Base-by-base conservation (phyloP, 371 early-diverging fungal species). In the Mucor velutinosus region DNA sequence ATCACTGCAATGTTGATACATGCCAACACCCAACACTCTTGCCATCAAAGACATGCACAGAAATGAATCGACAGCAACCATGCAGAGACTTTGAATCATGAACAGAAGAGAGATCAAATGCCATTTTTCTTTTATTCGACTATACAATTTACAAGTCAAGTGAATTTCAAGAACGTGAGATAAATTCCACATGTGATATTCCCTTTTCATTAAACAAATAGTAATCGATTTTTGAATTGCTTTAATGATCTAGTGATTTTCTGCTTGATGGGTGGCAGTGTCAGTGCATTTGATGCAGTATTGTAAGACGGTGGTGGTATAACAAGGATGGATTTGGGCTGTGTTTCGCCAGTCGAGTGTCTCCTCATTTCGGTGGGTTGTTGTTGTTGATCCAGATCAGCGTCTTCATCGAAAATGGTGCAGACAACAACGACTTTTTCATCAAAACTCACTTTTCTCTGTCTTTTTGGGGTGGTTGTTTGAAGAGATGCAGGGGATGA, bases 271-370 rank as follows among this genome's bases (percentile, higher is more conserved):
- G 86, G 86, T 25, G 59, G 39, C 25, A 32, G 30, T 4, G 30
- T n/a, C 25, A 35, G 19, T 27, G 49, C 25, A 21, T 15, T 19
- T 6, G 58, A 5, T 85, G 86, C 10, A 86, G 86, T 67, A 79
- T 79, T 65, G 66, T 72, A 59, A 57, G 72, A 72, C 86, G 92
- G 25, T 4, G 53, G 53, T 3, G 53, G 53, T 27, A 53, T 53
- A 49, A 62, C 62, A 32, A 58, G 27, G n/a, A 61, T 57, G 17
- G 51, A 58, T 33, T 63, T 58, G 15, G 29, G 32, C 17, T 68
- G 37, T 35, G 58, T 62, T 39, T 68, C 69, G 4, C 73, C 73
- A 27, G 73, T 73, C 12, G 73, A 73, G 33, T 69, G 73, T 43
- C 73, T 55, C 62, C 73, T 41, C 17, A 39, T 30, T 47, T 32